These are phyloP conservation scores for Bipolaris gigantea DNA, from an alignment of 2,329 filamentous ascomycete genomes.

Conservation along the genomic window DNA sequence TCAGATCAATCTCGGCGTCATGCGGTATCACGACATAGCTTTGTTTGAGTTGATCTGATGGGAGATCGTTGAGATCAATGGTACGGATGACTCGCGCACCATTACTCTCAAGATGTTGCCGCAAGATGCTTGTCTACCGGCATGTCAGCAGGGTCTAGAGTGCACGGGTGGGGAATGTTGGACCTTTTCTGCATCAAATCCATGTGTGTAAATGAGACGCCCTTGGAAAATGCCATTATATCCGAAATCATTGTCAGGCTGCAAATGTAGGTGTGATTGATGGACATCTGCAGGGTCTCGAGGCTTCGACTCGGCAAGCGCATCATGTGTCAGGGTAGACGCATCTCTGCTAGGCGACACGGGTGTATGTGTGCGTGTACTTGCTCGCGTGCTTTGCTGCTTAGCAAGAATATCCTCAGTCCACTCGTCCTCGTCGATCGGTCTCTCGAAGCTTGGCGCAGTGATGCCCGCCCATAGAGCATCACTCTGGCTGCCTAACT, in stretches of 20 bases:
- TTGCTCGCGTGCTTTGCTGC: constrained; percentile 20
- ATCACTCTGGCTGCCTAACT: constrained; percentile 76
- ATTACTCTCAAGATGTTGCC: constrained; percentile 38
- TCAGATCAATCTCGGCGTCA: constrained; percentile 42
- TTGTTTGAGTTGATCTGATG: constrained; percentile 32
- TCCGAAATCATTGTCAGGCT: constrained; percentile 45
- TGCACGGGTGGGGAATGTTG: constrained; percentile 3
- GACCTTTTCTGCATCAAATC: constrained; percentile 50
- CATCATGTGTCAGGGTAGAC: constrained; percentile 9
- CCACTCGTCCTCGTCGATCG: constrained; percentile 39
- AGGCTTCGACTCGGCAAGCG: constrained; percentile 17
- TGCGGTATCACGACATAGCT: constrained; percentile 52
- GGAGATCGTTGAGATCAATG: constrained; percentile 29
- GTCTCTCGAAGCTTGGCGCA: constrained; percentile 41
- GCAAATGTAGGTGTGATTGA: constrained; percentile 1
- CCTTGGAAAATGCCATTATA: constrained; percentile 48
- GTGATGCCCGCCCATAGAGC: constrained; percentile 91
- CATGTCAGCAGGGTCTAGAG: constrained; percentile 26
- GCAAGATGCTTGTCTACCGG: constrained; percentile 38
- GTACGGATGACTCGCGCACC: constrained; percentile 38
- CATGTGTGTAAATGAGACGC: constrained; percentile 48
- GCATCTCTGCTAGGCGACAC: constrained; percentile 5
- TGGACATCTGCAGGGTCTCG: constrained; percentile 20
- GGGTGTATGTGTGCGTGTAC: constrained; percentile 16
- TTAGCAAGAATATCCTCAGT: constrained; percentile 32